Evolutionary conservation across 1,284 basidiomycete species (phyloP).

Genomic region (Peniophora sp.): DNA sequence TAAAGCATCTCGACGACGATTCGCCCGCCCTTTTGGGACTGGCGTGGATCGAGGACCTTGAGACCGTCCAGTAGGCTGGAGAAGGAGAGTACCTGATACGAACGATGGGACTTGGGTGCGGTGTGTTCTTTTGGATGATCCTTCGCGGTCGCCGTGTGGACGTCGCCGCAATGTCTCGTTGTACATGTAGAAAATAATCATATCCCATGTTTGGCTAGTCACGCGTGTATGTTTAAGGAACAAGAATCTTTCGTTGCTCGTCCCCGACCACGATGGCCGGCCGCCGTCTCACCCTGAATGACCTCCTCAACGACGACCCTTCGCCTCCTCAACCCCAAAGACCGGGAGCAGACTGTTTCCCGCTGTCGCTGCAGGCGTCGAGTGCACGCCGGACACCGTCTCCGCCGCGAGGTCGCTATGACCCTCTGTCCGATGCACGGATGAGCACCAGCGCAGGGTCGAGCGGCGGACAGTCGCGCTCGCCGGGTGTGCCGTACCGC

Average conservation of each 20-base stretch:
- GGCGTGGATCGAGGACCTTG: constrained; percentile 74
- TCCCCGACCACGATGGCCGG: constrained; percentile 39
- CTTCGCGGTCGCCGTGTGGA: constrained; percentile 65
- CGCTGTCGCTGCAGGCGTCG: constrained; percentile 11
- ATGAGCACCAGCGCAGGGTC: background rate
- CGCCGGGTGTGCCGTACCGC: background rate
- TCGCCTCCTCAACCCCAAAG: constrained; percentile 5
- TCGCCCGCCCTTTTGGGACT: constrained; percentile 60
- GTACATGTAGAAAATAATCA: constrained; percentile 41
- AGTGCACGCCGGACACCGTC: background rate
- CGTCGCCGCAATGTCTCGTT: constrained; percentile 80
- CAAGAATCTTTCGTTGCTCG: background rate
- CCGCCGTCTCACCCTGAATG: constrained; percentile 63
- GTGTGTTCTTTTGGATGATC: constrained; percentile 46
- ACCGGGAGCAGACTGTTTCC: constrained; percentile 25
- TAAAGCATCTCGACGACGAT: constrained; percentile 86
- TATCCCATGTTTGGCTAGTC: no score
- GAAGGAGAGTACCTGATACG: constrained; percentile 35
- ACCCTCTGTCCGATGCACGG: background rate
- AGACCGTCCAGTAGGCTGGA: constrained; percentile 80
- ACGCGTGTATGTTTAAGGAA: background rate
- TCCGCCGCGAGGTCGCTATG: background rate
- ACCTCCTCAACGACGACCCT: constrained; percentile 51
- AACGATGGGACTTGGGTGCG: constrained; percentile 85
- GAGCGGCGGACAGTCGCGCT: constrained; percentile 6